phyloP scores from a whole-genome alignment of 495 filamentous ascomycete species.

The Aspergillus cristatus region DNA sequence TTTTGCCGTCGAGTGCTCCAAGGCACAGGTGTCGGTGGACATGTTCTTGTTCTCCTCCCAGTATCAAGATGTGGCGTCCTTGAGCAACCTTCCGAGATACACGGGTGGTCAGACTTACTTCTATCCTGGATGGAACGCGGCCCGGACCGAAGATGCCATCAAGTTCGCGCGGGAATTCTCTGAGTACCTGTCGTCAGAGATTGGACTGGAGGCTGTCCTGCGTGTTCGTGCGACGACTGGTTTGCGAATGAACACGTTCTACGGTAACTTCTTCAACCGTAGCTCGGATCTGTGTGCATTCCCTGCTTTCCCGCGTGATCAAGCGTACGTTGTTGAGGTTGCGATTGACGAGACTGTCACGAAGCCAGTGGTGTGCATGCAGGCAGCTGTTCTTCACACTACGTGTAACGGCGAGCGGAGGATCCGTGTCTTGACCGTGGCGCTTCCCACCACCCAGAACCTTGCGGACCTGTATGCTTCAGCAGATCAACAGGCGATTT shows the following conservation, averaged over 20 bases:
- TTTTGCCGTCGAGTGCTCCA: conserved; percentile 97
- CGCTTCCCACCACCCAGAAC: conserved; percentile 83
- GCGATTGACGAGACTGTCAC: conserved; percentile 90
- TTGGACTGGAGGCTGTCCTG: conserved; percentile 92
- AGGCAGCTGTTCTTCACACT: conserved; percentile 94
- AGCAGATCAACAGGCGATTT: conserved; percentile 86
- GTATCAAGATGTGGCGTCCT: conserved; percentile 93
- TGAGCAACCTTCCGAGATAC: conserved; percentile 90
- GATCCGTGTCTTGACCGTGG: conserved; percentile 89
- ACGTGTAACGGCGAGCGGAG: conserved; percentile 95
- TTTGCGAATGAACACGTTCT: conserved; percentile 93
- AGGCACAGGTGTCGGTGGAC: conserved; percentile 96
- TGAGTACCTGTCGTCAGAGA: conserved; percentile 89
- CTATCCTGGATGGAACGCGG: conserved; percentile 97
- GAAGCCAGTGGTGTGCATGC: conserved; percentile 91
- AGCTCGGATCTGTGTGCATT: conserved; percentile 95
- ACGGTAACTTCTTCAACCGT: conserved; percentile 98
- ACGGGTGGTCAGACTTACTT: conserved; percentile 98
- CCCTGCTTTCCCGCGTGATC: conserved; percentile 93
- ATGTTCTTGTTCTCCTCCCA: conserved; percentile 98
- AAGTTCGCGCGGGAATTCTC: conserved; percentile 97
- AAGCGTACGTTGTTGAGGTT: conserved; percentile 97
- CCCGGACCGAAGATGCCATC: conserved; percentile 84
- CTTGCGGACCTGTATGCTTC: conserved; percentile 89
- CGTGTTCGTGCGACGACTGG: conserved; percentile 92